phyloP scores from a whole-genome alignment of 164 flowering plant species.

The Tetracentron sinense region DNA sequence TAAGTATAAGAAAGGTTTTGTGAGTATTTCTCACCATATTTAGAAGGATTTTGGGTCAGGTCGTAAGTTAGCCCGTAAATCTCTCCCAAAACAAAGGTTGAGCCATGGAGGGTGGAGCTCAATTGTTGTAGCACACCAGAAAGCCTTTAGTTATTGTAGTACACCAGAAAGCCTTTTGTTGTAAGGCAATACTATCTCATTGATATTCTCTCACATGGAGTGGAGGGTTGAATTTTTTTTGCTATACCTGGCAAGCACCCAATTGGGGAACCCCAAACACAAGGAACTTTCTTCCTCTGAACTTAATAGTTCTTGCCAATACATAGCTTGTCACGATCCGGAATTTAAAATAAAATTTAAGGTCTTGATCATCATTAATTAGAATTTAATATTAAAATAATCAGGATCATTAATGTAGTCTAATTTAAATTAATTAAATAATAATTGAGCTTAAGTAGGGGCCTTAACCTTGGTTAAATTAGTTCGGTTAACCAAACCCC shows the following conservation, averaged over 20 bases:
- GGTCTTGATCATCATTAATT: no score
- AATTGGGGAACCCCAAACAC: slow-evolving; percentile 26
- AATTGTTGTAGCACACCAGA: slow-evolving; percentile 26
- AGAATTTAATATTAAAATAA: no score
- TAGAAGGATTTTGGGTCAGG: slow-evolving; percentile 29
- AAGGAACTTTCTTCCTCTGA: slow-evolving; percentile 14
- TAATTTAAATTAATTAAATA: no score
- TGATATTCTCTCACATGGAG: slow-evolving; percentile 36
- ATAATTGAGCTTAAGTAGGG: no score
- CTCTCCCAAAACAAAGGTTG: slow-evolving; percentile 34
- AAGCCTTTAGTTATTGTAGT: no score
- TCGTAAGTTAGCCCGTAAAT: slow-evolving; percentile 28
- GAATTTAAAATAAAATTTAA: no score
- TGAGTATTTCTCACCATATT: slow-evolving; percentile 30
- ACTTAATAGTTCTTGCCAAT: no score
- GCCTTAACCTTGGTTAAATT: no score
- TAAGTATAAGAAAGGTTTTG: background rate
- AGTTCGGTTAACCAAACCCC: no score
- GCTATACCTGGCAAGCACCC: slow-evolving; percentile 34
- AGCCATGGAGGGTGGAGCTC: slow-evolving; percentile 25
- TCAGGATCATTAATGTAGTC: no score
- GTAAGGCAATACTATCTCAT: slow-evolving; percentile 25
- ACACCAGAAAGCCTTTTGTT: no score
- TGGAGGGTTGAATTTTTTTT: background rate
- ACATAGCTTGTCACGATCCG: no score